Evolutionary conservation across 306 rosid species (phyloP), one percentile per base, ranked within the genome.

Genomic region (Pyrus communis): DNA sequence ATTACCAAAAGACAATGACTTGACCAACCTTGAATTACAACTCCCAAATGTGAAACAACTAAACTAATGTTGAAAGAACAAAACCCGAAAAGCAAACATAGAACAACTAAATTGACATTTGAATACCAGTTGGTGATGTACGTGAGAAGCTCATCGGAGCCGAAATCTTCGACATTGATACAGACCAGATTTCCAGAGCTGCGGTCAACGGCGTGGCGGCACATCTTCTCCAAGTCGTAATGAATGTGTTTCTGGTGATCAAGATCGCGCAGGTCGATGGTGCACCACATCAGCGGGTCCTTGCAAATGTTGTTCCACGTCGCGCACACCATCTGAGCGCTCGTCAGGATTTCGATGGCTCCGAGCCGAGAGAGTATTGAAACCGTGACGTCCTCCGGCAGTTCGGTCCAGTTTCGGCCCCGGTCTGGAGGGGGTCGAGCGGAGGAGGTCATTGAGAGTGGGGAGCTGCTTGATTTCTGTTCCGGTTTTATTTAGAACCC

Each of bases 261-360:
- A 4, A 77, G 64, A 4, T 52, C 54, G 8, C 22, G 70, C 88
- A 90, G 83, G 75, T 83, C 81, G 61, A 90, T 52, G 67, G 71
- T 21, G 74, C 85, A 85, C 89, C 89, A 90, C 35, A 86, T 74
- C 27, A 51, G 35, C 42, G 91, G 94, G 33, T 90, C 89, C 84
- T 52, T 77, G 35, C 89, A 78, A 75, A 90, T 72, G 8, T 64
- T 71, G 70, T 85, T 86, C 92, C 96, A 90, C 25, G 54, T 14
- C 13, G 83, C 70, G 78, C 93, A 90, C 28, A 86, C 93, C 1
- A n/a, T 10, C 57, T 77, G 86, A 49, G 82, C 87, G 60, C n/a
- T 71, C n/a, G 9, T 30, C 22, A 88, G 75, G 67, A 79, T 82
- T 17, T 90, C 89, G 11, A 82, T 15, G 11, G 88, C 69, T 22